Evolutionary conservation across 345 rosid species (phyloP).

Genomic region (Eucalyptus melliodora): DNA sequence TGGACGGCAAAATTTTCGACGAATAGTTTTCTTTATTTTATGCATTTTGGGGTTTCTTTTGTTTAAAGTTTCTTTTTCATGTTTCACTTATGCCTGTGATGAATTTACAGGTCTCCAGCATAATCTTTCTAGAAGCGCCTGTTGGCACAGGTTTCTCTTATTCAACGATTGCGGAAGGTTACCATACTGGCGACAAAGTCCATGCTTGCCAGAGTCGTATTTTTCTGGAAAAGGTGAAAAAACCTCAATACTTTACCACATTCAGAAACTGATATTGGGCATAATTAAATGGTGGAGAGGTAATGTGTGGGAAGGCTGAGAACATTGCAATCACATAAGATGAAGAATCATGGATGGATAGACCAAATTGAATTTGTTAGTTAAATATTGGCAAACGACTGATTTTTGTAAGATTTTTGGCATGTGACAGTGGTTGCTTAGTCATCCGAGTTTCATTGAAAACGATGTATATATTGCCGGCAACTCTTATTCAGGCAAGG

Average conservation of each 20-base stretch:
- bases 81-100: neutral
- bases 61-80: neutral
- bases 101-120: constrained; percentile 15
- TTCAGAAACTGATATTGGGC: neutral
- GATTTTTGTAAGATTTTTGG: neutral
- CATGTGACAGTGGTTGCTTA: constrained; percentile 11
- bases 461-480: constrained; percentile 14
- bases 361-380: neutral
- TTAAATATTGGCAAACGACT: neutral
- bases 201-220: neutral
- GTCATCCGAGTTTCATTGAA: constrained; percentile 8
- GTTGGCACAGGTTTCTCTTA: constrained; percentile 26
- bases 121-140: constrained; percentile 20
- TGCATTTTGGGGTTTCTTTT: neutral
- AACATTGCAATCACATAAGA: neutral
- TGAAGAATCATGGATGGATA: neutral
- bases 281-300: neutral
- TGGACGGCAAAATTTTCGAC: neutral
- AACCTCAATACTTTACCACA: neutral
- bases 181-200: constrained; percentile 2
- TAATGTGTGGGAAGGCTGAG: neutral
- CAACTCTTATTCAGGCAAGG: constrained; percentile 20
- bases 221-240: constrained; percentile 10
- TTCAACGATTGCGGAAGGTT: neutral
- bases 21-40: neutral